Conservation (phyloP, 1,284 basidiomycete genomes). For the Tilletia horrida region DNA sequence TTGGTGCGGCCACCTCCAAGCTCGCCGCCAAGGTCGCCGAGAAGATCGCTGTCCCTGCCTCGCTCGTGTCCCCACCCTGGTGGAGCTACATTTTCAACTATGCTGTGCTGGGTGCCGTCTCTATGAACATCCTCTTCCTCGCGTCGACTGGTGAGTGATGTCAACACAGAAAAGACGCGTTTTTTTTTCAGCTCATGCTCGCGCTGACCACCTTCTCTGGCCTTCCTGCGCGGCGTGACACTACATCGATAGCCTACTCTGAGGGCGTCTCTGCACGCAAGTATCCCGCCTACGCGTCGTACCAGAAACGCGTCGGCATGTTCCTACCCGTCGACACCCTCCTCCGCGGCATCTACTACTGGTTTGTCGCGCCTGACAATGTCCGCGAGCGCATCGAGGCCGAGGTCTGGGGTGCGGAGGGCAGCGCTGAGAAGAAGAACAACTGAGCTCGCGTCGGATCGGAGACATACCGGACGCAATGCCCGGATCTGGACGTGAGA, state of each 20-base stretch:
- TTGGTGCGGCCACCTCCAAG: not conserved
- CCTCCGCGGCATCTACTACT: slow-evolving; percentile 52
- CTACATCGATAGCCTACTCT: slow-evolving; percentile 68
- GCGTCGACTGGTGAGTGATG: slow-evolving; percentile 46
- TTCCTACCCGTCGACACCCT: slow-evolving; percentile 66
- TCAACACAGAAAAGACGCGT: slow-evolving; percentile 62
- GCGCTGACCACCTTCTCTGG: not conserved
- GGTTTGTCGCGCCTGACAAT: slow-evolving; percentile 30
- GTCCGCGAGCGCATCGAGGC: slow-evolving; percentile 32
- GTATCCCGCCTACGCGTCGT: slow-evolving; percentile 73
- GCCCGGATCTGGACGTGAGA: too few species aligned
- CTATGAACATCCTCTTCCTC: slow-evolving; percentile 44
- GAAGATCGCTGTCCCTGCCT: slow-evolving; percentile 28
- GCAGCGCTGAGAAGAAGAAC: slow-evolving; percentile 24
- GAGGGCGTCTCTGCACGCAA: slow-evolving; percentile 74
- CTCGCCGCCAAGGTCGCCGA: slow-evolving; percentile 55
- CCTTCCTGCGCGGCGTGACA: not conserved
- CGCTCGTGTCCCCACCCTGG: slow-evolving; percentile 39
- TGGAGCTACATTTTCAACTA: slow-evolving; percentile 43
- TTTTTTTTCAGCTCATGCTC: slow-evolving; percentile 64
- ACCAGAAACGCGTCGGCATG: slow-evolving; percentile 76
- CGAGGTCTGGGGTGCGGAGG: slow-evolving; percentile 39
- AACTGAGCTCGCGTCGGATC: not conserved
- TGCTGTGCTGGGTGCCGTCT: slow-evolving; percentile 37
- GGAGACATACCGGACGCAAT: not conserved